Base-by-base conservation (phyloP, 2,329 filamentous ascomycete species). In the Phyllosticta paracitricarpa region DNA sequence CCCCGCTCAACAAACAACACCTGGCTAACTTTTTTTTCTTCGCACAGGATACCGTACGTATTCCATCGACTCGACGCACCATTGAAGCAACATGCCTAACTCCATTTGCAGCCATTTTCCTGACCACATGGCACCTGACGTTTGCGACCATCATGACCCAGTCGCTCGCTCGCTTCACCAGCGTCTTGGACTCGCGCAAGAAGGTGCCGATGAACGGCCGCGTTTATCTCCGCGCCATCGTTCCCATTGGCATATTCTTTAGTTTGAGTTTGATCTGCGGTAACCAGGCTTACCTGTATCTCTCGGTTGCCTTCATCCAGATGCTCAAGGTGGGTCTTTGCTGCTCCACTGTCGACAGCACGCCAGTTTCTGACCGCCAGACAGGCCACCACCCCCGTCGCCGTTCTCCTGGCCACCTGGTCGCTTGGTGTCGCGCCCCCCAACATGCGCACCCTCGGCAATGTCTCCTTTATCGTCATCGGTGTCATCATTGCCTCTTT, bases 101-200 rank as follows among this genome's bases (percentile, higher is more conserved):
- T 62, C 56, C 40, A 2, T 30, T 62, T 33, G 56, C 70, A 89
- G 86, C 87, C 60, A 88, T 92, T 70, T 86, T 96, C 71, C 83
- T 99, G 65, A 76, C 74, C 64, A 95, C 93, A 81, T 99, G 93
- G 87, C 94, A 99, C 80, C 80, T 97, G 77, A 79, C 85, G 28
- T 97, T 97, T 72, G 91, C 94, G 65, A 96, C 92, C 40, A 73
- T 96, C 72, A 93, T 96, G 83, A 99, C 94, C 66, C 94, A 97
- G 77, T 72, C 96, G 68, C 84, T 99, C 74, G 91, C 94, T 57
- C 89, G 90, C 70, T 95, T 90, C 72, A 97, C 93, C 52, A 88
- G 81, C 51, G 80, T 96, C 59, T 89, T 99, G 65, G 94, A 99
- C 78, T 92, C 91, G 68, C 87, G 94, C 70, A 96, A 97, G 80